Conservation (phyloP, 345 rosid genomes). For the Melaleuca alternifolia region DNA sequence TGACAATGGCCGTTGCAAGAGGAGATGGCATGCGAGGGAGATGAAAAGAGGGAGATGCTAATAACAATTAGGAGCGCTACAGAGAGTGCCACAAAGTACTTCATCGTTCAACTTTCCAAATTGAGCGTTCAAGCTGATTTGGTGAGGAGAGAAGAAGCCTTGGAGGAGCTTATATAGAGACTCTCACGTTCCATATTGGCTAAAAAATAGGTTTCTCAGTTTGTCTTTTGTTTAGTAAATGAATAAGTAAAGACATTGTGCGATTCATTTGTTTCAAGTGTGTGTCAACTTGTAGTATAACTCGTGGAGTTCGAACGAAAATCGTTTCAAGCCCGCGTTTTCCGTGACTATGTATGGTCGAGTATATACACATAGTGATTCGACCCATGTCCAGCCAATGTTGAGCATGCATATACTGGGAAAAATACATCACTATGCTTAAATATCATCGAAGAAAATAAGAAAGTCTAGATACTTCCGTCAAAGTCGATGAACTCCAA, state of each 20-base stretch:
- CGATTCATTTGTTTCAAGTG: background rate
- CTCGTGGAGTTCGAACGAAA: too few species aligned
- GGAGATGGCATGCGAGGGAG: constrained; percentile 15
- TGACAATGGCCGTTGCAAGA: constrained; percentile 22
- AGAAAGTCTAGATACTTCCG: background rate
- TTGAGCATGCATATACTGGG: background rate
- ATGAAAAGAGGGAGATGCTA: background rate
- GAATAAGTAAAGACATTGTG: background rate
- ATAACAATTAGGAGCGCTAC: background rate
- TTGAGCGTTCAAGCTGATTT: background rate
- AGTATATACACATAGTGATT: background rate
- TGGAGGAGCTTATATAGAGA: background rate
- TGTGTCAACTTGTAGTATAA: background rate
- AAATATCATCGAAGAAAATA: background rate
- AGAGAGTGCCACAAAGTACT: background rate
- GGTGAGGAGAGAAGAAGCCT: background rate
- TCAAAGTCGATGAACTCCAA: background rate
- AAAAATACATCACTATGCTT: background rate
- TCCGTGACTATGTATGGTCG: too few species aligned
- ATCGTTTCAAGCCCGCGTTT: too few species aligned
- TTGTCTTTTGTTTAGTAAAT: background rate
- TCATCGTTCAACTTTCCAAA: background rate
- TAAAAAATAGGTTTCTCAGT: background rate
- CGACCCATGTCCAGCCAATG: background rate
- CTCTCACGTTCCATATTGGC: background rate